Evolutionary conservation across 2,329 filamentous ascomycete genomes (phyloP).

Genomic region (Didymella arachidicola): DNA sequence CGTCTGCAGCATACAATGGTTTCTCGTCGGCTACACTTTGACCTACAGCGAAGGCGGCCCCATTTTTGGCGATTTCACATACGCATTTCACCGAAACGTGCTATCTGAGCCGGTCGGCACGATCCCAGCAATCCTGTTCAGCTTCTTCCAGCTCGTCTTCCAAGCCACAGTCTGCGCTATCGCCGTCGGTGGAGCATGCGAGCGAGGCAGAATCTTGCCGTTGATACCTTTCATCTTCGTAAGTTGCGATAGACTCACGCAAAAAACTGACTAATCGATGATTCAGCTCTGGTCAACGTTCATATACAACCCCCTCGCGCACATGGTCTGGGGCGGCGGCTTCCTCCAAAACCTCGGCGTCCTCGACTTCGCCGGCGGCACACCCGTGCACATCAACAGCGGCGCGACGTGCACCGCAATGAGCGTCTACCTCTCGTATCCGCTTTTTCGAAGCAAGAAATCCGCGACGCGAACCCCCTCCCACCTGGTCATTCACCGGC

Average conservation of each 20-base stretch:
- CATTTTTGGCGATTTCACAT: constrained; percentile 56
- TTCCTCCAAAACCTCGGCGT: constrained; percentile 56
- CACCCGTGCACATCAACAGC: constrained; percentile 45
- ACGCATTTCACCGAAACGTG: constrained; percentile 57
- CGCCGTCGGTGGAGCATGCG: constrained; percentile 59
- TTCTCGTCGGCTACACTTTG: constrained; percentile 58
- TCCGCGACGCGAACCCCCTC: constrained; percentile 56
- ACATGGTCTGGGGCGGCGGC: constrained; percentile 60
- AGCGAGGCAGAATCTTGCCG: constrained; percentile 57
- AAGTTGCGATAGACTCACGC: constrained; percentile 9
- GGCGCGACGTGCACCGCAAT: constrained; percentile 56
- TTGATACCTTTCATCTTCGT: constrained; percentile 59
- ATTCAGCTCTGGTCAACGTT: constrained; percentile 59
- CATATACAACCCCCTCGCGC: constrained; percentile 57
- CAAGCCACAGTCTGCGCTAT: constrained; percentile 61
- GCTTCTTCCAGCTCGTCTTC: constrained; percentile 61
- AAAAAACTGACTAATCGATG: neutral
- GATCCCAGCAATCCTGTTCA: constrained; percentile 61
- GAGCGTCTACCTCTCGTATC: constrained; percentile 61
- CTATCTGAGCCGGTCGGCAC: constrained; percentile 59
- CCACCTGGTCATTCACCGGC: constrained; percentile 57
- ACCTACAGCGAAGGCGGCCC: constrained; percentile 58
- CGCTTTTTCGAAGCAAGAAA: constrained; percentile 57
- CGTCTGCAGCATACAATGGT: constrained; percentile 62
- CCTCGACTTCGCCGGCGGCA: constrained; percentile 58